Conservation (phyloP, 2,329 filamentous ascomycete genomes). For the Arthrinium puccinioides region DNA sequence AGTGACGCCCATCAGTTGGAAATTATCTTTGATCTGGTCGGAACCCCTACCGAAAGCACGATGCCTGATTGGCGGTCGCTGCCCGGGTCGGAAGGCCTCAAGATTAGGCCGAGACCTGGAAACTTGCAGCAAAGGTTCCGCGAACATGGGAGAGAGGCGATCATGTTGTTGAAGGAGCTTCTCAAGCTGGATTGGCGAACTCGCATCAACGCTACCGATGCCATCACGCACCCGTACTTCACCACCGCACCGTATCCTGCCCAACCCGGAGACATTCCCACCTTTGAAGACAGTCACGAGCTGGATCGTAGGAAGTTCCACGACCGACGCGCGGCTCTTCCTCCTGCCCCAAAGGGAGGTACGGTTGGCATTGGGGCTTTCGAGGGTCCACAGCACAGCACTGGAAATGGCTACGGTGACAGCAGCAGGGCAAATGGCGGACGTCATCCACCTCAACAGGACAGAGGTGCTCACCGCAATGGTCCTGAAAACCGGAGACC, state of each 20-base stretch:
- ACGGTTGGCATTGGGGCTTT: conserved; percentile 70
- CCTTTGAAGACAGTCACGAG: conserved; percentile 92
- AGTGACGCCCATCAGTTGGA: conserved; percentile 86
- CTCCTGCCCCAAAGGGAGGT: conserved; percentile 85
- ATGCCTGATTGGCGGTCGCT: conserved; percentile 89
- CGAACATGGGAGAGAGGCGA: conserved; percentile 63
- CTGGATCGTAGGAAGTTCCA: conserved; percentile 89
- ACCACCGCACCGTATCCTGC: conserved; percentile 70
- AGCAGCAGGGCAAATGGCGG: conserved; percentile 31
- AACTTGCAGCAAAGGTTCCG: conserved; percentile 69
- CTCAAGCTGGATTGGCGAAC: conserved; percentile 83
- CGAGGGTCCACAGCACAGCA: conserved; percentile 44
- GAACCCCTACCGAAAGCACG: conserved; percentile 77
- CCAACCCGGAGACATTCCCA: conserved; percentile 77
- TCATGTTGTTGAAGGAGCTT: conserved; percentile 75
- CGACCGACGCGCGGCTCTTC: conserved; percentile 74
- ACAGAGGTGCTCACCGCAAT: conserved; percentile 21
- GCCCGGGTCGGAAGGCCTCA: conserved; percentile 72
- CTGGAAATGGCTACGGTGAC: conserved; percentile 43
- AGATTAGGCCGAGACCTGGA: conserved; percentile 51
- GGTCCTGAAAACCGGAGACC: conserved; percentile 34
- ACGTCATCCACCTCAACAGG: conserved; percentile 13
- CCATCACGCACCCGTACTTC: conserved; percentile 89
- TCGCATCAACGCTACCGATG: conserved; percentile 89
- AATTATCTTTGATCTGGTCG: conserved; percentile 88